Base-by-base conservation (phyloP, 768 basidiomycete species). In the Kwoniella europaea region DNA sequence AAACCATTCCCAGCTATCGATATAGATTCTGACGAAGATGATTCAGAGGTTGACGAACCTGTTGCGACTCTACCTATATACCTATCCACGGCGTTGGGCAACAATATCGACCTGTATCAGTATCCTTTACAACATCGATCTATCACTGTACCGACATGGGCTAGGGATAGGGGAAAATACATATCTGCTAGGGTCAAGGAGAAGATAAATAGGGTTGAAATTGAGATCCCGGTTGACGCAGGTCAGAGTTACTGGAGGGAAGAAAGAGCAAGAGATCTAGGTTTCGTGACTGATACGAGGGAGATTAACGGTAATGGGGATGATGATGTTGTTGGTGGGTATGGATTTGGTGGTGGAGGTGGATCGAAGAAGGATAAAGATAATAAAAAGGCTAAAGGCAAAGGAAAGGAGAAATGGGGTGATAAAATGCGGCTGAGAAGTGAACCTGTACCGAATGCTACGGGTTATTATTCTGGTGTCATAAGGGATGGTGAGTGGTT, bases 151-250 rank as follows among this genome's bases (percentile, higher is more conserved):
- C 79, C 84, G 3, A 67, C 67, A 18, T 79, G 74, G 65, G 82
- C 82, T 1, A 27, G 42, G 10, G 74, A 76, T 56, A 67, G 76
- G 12, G 82, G 81, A 0, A 76, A 80, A 46, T 54, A 63, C 15
- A 80, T 84, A 44, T 74, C 78, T 2, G 71, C 82, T 0, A 66
- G 82, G 57, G 76, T 82, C 63, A 84, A 84, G 66, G 80, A 82
- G 55, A 57, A 67, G 2, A 75, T 74, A 0, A 71, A 72, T 3
- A 65, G 82, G 56, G 76, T 84, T 10, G 84, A 84, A 59, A 71
- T 84, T 16, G 84, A 84, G 66, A 74, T 84, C 12, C 84, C 84
- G 1, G 78, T 84, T 41, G 82, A 83, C 71, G 79, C 68, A 27
- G 71, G 79, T 15, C 53, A 57, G 18, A 73, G 73, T 41, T 76